phyloP scores from a whole-genome alignment of 345 rosid species.

The Leavenworthia alabamica region DNA sequence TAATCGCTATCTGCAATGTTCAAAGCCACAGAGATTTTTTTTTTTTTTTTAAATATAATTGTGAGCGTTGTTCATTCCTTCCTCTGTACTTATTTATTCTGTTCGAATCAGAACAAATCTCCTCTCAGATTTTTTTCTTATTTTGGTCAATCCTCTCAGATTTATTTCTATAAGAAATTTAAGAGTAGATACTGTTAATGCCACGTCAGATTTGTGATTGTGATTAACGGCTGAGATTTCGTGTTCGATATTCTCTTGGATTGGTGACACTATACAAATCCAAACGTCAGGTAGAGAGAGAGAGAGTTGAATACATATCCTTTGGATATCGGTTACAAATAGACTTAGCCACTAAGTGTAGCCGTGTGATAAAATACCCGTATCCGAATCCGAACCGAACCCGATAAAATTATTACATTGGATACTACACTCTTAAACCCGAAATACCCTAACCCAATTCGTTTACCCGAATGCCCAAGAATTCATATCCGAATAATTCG shows the following conservation, averaged over 20 bases:
- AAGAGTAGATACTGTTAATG: slow-evolving; percentile 54
- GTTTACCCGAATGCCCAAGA: no score
- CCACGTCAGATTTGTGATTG: slow-evolving; percentile 34
- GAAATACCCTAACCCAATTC: no score
- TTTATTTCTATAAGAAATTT: no score
- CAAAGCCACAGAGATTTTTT: slow-evolving; percentile 11
- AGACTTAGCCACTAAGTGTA: no score
- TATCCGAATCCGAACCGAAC: no score
- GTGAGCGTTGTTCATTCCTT: neutral
- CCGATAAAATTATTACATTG: no score
- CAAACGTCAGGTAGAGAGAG: neutral
- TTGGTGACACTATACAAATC: slow-evolving; percentile 4
- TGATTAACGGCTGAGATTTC: slow-evolving; percentile 45
- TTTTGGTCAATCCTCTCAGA: slow-evolving; percentile 1
- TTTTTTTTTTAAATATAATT: neutral
- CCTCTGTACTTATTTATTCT: neutral
- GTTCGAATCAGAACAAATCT: slow-evolving; percentile 23
- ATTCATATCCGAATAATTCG: no score
- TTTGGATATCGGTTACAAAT: no score
- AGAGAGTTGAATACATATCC: no score
- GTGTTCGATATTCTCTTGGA: slow-evolving; percentile 6
- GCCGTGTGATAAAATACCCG: no score
- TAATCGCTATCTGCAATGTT: slow-evolving; percentile 7
- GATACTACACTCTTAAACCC: no score
- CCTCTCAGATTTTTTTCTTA: neutral